Base-by-base conservation (phyloP, 495 filamentous ascomycete genomes). In the Aspergillus steynii region DNA sequence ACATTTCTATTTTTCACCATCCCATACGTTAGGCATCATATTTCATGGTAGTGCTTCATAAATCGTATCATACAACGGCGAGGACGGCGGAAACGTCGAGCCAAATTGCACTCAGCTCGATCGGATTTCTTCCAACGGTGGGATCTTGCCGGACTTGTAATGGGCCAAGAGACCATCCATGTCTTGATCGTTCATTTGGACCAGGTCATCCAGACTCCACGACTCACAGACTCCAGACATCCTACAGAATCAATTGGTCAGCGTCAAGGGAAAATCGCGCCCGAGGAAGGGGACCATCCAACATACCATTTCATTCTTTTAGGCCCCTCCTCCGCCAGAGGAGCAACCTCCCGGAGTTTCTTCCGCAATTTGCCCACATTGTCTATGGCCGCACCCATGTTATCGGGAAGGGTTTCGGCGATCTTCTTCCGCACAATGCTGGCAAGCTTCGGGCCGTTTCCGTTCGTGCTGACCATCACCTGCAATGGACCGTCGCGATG, bases 391-490 rank as follows among this genome's bases (percentile, higher is more conserved):
- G 85, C 83, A 1, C 95, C 95, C 37, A 89, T 85, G 61, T 94
- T 89, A 4, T 70, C 65, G 0, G 96, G 95, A 59, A 99, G 74
- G 34, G 78, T 82, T 27, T 77, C 82, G 14, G 91, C 94, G 63
- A 99, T 96, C 71, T 89, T 85, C 73, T 88, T 84, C 53, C 96
- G 77, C 45, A 99, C 88, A 57, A 94, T 87, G 61, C 89, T 94
- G 12, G 95, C 95, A 59, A 98, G 72, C 76, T 94, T 89, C 1
- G 95, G 95, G 0, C 95, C 95, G 70, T 97, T 98, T 7, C 95
- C 95, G 72, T 98, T 98, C 10, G 95, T 99, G 72, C 89, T 93
- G 53, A 99, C 93, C 95, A 99, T 99, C 62, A 99, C 85, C 80
- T 99, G 95, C 62, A 99, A 74, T 9, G 95, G 96, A 0, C 95